Conservation (phyloP, 257 asterid species). For the Oldenlandia corymbosa region DNA sequence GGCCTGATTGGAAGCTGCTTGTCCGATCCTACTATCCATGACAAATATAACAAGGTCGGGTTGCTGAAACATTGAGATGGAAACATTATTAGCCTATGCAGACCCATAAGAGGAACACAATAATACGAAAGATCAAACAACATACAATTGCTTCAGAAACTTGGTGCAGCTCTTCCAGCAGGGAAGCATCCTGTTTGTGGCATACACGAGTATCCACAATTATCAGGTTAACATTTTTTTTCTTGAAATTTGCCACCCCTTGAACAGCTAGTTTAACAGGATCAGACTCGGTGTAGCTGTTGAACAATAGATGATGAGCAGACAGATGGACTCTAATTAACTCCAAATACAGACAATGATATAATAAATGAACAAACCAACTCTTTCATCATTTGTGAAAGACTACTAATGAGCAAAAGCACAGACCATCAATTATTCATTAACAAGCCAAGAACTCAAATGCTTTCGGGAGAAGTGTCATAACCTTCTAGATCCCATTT, state of each 20-base stretch:
- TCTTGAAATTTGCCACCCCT: constrained; percentile 90
- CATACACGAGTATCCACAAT: constrained; percentile 98
- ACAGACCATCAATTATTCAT: background rate
- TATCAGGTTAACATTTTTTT: constrained; percentile 85
- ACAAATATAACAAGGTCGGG: constrained; percentile 96
- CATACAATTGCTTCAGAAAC: constrained; percentile 87
- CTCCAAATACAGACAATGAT: background rate
- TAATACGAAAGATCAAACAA: constrained; percentile 4
- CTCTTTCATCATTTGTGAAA: background rate
- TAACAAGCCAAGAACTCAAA: constrained; percentile 1
- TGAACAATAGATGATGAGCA: constrained; percentile 20
- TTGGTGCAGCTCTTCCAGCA: constrained; percentile 99
- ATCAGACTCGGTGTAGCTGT: constrained; percentile 97
- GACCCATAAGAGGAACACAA: constrained; percentile 1
- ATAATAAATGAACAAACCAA: background rate
- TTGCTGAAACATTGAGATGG: constrained; percentile 42
- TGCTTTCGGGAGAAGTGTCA: background rate
- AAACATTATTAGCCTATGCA: constrained; percentile 9
- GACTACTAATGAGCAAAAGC: too few species aligned
- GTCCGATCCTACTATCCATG: constrained; percentile 99
- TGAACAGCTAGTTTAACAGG: constrained; percentile 90
- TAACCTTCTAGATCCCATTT: too few species aligned
- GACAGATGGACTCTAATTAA: background rate
- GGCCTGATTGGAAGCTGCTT: constrained; percentile 98
- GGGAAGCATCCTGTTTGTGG: constrained; percentile 96